These are phyloP conservation scores for Starmerella bombi DNA, from an alignment of 805 yeast species.

Conservation along the genomic window DNA sequence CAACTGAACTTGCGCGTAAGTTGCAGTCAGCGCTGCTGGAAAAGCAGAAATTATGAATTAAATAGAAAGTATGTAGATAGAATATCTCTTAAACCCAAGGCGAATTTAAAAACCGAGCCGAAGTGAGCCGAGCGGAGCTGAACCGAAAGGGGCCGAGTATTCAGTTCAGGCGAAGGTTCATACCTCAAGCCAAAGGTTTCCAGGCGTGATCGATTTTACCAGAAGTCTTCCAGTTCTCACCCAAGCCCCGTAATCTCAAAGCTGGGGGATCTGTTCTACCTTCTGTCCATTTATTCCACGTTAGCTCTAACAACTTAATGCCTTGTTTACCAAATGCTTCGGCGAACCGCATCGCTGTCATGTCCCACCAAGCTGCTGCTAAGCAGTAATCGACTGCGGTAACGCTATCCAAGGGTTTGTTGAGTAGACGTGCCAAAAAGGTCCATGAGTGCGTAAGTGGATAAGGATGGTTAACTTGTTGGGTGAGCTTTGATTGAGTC, in stretches of 20 bases:
- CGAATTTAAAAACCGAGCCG: too few relatives aligned
- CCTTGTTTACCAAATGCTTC: constrained; percentile 58
- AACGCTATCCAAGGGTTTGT: constrained; percentile 38
- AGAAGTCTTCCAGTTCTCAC: constrained; percentile 57
- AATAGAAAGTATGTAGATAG: neutral
- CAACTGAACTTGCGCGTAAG: constrained; percentile 49
- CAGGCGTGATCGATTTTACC: constrained; percentile 32
- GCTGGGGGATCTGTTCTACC: constrained; percentile 56
- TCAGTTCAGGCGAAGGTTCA: too few relatives aligned
- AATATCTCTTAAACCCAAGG: too few relatives aligned
- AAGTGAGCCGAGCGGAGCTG: too few relatives aligned
- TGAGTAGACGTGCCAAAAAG: constrained; percentile 57
- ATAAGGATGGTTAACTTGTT: constrained; percentile 35
- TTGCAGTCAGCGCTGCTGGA: constrained; percentile 26
- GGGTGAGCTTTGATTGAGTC: constrained; percentile 36
- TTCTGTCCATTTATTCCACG: constrained; percentile 42
- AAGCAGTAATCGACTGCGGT: constrained; percentile 59
- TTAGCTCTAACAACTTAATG: constrained; percentile 39
- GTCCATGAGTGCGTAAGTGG: constrained; percentile 53
- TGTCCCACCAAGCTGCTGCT: constrained; percentile 86
- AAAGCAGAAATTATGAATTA: neutral
- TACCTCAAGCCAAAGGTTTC: constrained; percentile 15
- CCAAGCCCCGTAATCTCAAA: constrained; percentile 57
- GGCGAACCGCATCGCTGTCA: constrained; percentile 46
- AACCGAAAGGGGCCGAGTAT: too few relatives aligned